Conservation (phyloP, 257 asterid genomes). For the Solanum pinnatisectum region DNA sequence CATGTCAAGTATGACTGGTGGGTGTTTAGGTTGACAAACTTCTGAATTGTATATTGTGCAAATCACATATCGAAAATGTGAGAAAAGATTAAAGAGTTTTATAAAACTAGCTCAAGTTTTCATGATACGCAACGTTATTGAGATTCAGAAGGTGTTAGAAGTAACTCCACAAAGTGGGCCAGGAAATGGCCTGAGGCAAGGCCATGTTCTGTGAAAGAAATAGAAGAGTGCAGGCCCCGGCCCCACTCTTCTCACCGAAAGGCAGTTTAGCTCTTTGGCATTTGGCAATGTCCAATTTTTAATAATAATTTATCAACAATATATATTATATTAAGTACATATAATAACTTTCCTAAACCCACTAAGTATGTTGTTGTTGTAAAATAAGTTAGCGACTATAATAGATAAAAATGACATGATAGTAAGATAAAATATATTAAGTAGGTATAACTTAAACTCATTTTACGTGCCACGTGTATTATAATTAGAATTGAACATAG, state of each 20-base stretch:
- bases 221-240: not conserved
- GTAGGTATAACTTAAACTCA: not conserved
- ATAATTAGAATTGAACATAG: not conserved
- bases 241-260: not conserved
- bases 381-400: not conserved
- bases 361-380: not conserved
- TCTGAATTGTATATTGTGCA: not conserved
- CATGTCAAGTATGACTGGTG: rapidly evolving
- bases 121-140: not conserved
- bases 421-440: not conserved
- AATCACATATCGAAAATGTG: not conserved
- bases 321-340: no score
- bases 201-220: not conserved
- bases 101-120: not conserved
- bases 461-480: not conserved
- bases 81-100: not conserved
- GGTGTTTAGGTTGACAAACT: not conserved
- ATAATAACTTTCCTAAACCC: not conserved
- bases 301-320: not conserved
- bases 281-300: not conserved
- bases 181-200: constrained; percentile 1
- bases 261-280: not conserved
- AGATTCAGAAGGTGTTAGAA: not conserved
- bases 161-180: not conserved
- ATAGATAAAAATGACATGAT: not conserved